Conservation (phyloP, 371 early-diverging fungal species). For the Coemansia sp. region DNA sequence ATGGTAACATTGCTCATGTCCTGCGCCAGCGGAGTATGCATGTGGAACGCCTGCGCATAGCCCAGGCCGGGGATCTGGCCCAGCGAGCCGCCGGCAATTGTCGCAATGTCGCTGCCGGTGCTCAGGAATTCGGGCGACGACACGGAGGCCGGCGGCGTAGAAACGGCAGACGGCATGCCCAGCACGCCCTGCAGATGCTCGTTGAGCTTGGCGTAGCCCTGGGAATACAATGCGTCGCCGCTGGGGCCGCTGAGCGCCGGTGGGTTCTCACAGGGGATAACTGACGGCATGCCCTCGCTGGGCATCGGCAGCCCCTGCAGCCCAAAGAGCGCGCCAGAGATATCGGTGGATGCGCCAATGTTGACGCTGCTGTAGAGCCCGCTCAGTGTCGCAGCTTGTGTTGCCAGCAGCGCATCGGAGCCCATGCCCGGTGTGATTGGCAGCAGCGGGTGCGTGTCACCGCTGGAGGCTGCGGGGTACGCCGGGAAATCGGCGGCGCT, state of each 20-base stretch:
- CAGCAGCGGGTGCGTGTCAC: constrained; percentile 4
- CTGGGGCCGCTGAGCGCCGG: not conserved
- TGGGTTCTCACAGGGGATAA: not conserved
- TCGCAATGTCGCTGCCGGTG: constrained; percentile 3
- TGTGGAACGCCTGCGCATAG: constrained; percentile 9
- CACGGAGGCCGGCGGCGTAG: constrained; percentile 9
- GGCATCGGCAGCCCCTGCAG: not conserved
- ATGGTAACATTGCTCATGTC: constrained; percentile 1
- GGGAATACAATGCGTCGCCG: constrained; percentile 4
- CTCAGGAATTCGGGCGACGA: constrained; percentile 19
- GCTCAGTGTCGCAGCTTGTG: constrained; percentile 1
- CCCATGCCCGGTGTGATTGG: constrained; percentile 29
- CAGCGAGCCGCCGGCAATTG: not conserved
- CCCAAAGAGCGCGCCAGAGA: not conserved
- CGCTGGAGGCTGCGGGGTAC: not conserved
- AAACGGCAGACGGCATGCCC: constrained; percentile 4
- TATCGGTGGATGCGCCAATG: not conserved
- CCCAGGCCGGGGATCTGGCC: constrained; percentile 7
- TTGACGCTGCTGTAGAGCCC: constrained; percentile 1
- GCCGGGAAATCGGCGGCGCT: not conserved
- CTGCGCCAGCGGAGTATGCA: constrained; percentile 9
- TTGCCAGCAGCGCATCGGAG: constrained; percentile 9
- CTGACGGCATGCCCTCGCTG: not conserved
- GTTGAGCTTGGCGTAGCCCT: constrained; percentile 8
- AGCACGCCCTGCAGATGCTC: constrained; percentile 14